Conservation (phyloP, 371 early-diverging fungal genomes). For the Basidiobolus meristosporus region DNA sequence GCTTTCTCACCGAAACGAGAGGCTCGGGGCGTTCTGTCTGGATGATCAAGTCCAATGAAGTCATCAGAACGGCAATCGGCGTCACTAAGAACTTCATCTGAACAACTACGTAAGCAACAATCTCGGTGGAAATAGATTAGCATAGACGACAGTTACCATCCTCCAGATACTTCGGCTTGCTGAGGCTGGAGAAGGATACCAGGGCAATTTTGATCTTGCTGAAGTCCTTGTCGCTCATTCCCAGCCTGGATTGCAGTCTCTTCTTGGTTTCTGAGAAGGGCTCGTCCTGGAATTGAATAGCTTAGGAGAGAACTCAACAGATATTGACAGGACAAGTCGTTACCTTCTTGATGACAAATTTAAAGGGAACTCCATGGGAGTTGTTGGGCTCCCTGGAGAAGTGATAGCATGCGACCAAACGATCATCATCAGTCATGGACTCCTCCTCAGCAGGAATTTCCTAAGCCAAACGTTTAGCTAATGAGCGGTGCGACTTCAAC, state of each 20-base stretch:
- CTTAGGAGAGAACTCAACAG: background rate
- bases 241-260: slow-evolving; percentile 48
- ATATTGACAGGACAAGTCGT: background rate
- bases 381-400: slow-evolving; percentile 40
- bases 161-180: slow-evolving; percentile 4
- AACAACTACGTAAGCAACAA: background rate
- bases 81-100: slow-evolving; percentile 2
- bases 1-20: slow-evolving; percentile 3
- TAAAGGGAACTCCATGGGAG: slow-evolving; percentile 71
- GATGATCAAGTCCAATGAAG: slow-evolving; percentile 2
- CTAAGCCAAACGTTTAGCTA: slow-evolving; percentile 10
- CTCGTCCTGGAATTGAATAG: slow-evolving; percentile 28
- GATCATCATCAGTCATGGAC: slow-evolving; percentile 16
- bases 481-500: slow-evolving; percentile 4
- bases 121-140: background rate
- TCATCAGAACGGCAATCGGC: background rate
- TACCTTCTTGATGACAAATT: slow-evolving; percentile 39
- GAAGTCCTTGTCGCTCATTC: slow-evolving; percentile 74
- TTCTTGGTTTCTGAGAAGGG: slow-evolving; percentile 38
- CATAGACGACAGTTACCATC: background rate
- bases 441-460: slow-evolving; percentile 43
- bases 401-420: slow-evolving; percentile 42
- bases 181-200: slow-evolving; percentile 10
- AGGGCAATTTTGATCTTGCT: slow-evolving; percentile 46
- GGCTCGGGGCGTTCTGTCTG: background rate